Evolutionary conservation across 805 yeast genomes (phyloP), one percentile per base, ranked within the genome.

Genomic region (Wickerhamomyces bisporus): DNA sequence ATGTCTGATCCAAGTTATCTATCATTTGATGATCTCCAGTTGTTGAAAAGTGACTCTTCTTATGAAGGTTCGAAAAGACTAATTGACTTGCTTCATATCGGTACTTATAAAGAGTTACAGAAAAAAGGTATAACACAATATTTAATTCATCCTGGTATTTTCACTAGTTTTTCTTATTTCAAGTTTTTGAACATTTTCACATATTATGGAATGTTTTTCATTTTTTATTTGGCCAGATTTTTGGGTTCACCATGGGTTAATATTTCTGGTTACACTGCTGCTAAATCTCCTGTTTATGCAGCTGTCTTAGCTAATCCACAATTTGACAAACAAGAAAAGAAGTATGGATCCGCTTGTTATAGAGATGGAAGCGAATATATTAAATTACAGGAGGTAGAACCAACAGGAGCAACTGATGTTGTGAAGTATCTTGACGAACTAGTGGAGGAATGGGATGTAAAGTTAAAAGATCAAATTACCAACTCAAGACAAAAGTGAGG

Each of bases 61-160:
- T 93, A 93, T 56, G 98, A 91, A 58, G 95, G 95, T 10, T 87
- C 97, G 2, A 93, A 93, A 55, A 70, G 95, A 53, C 65, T 83
- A 46, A 80, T 91, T 28, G 98, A 93, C 59, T 68, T 89, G 39
- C 61, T 88, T 30, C 98, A 91, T 61, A 59, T 75, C 30, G 88
- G 85, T 8, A 75, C 88, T 2, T 84, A 75, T 58, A 57, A 73
- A 41, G 48, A 64, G 15, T 62, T 86, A 53, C 49, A 63, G 23
- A 50, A 71, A 11, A 55, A 70, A 36, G 83, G 80, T 2, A 74
- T 91, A 34, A 68, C 65, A 34, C 88, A 84, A 54, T 88, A 85
- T 62, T 64, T 91, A 25, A 79, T 85, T 5, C 96, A 93, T 43
- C 99, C 99, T 0, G 98, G 99, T 14, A 86, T 93, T 20, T 88